phyloP scores from a whole-genome alignment of 164 flowering plant genomes.

The Macadamia integrifolia region DNA sequence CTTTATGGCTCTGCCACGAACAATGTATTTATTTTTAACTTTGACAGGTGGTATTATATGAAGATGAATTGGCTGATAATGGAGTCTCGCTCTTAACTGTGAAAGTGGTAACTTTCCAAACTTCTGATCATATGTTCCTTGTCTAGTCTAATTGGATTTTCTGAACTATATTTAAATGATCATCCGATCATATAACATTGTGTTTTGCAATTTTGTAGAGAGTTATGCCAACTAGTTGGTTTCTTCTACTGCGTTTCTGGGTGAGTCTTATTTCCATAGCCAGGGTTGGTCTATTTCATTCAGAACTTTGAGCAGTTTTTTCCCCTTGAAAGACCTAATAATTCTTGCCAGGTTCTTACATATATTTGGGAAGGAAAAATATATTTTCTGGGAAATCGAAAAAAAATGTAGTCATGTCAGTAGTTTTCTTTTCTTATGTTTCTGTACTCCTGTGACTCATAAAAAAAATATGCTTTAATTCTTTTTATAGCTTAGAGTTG shows the following conservation, averaged over 20 bases:
- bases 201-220: slow-evolving; percentile 48
- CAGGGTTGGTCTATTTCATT: background rate
- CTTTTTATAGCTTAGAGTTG: slow-evolving; percentile 81
- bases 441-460: slow-evolving; percentile 3
- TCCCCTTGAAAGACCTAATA: too few relatives aligned
- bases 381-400: background rate
- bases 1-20: slow-evolving; percentile 1
- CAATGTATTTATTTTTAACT: slow-evolving; percentile 7
- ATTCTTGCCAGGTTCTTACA: too few relatives aligned
- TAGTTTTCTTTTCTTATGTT: background rate
- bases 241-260: slow-evolving; percentile 96
- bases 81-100: slow-evolving; percentile 91
- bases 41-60: slow-evolving; percentile 80
- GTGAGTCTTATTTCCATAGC: slow-evolving; percentile 38
- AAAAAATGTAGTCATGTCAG: background rate
- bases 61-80: slow-evolving; percentile 93
- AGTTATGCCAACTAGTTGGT: slow-evolving; percentile 98
- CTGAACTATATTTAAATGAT: background rate
- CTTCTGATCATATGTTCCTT: background rate
- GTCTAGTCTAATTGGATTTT: background rate
- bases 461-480: background rate
- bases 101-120: slow-evolving; percentile 68
- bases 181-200: slow-evolving; percentile 5
- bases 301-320: background rate
- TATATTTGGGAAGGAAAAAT: background rate